Percentiles rank a stretch among this genome's conserved stretches.
Evolutionary conservation across 2,329 filamentous ascomycete species (phyloP).

Genomic region (Verticillium nonalfalfae): DNA sequence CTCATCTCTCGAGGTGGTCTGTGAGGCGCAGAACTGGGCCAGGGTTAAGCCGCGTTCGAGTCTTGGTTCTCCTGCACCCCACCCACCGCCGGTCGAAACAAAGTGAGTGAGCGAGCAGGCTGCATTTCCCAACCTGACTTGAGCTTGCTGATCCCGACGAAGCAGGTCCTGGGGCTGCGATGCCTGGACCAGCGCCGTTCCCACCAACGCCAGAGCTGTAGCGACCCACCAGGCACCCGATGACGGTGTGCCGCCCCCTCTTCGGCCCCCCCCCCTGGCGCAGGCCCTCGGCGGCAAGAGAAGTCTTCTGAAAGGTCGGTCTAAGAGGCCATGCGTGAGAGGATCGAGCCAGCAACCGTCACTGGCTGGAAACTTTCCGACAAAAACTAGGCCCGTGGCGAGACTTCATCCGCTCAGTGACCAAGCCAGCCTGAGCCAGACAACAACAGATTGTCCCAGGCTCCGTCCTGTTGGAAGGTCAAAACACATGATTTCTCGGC

Average conservation of each 20-base stretch:
- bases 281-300: constrained; percentile 27
- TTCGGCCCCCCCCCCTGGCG: constrained; percentile 3
- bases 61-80: background rate
- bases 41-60: background rate
- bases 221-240: constrained; percentile 10
- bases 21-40: background rate
- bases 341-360: background rate
- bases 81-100: background rate
- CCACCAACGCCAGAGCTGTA: background rate
- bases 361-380: background rate
- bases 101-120: background rate
- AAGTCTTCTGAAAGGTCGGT: constrained; percentile 29
- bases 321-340: background rate
- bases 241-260: constrained; percentile 15
- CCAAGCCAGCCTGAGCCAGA: constrained; percentile 10
- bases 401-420: background rate
- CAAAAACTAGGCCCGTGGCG: background rate
- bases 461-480: no score
- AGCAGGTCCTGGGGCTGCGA: background rate
- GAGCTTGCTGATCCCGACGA: background rate
- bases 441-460: background rate
- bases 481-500: background rate
- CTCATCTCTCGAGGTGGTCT: background rate
- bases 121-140: background rate
- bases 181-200: background rate